These are phyloP conservation scores for Thalassiosira pacifica DNA, from an alignment of 352 stramenopile species.

Conservation along the genomic window DNA sequence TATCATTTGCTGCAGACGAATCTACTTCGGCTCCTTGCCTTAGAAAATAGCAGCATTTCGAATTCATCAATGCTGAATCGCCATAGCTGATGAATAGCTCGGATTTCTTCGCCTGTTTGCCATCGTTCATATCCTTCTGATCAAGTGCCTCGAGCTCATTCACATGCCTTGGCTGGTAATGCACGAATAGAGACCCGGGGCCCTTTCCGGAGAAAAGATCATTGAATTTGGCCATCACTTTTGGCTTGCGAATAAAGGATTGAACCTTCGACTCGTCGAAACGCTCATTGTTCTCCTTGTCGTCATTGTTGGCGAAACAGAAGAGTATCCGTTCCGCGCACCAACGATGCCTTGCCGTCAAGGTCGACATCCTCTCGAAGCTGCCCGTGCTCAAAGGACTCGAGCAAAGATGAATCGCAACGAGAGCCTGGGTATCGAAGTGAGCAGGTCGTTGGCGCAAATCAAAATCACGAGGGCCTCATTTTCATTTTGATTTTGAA, in stretches of 20 bases:
- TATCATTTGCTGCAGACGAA: constrained; percentile 78
- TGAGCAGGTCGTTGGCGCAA: no score
- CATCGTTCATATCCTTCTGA: constrained; percentile 38
- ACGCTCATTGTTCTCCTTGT: constrained; percentile 62
- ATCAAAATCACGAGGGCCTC: no score
- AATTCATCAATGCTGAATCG: constrained; percentile 78
- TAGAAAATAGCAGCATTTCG: constrained; percentile 88
- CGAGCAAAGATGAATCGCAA: no score
- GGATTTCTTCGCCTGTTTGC: constrained; percentile 59
- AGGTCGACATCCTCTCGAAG: constrained; percentile 42
- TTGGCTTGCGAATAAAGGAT: constrained; percentile 70
- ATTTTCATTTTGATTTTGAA: no score
- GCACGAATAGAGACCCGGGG: constrained; percentile 65
- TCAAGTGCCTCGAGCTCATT: constrained; percentile 61
- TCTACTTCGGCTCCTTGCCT: constrained; percentile 66
- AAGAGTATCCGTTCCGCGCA: constrained; percentile 68
- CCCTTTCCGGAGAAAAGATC: constrained; percentile 72
- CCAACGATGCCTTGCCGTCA: constrained; percentile 69
- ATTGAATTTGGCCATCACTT: constrained; percentile 72
- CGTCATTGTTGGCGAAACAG: constrained; percentile 60
- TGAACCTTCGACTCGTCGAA: constrained; percentile 68
- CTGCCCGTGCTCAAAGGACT: no score
- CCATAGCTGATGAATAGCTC: constrained; percentile 87
- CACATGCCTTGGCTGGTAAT: constrained; percentile 69
- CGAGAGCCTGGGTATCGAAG: no score